Conservation (phyloP, 2,329 filamentous ascomycete genomes). For the Aspergillus tamarii region DNA sequence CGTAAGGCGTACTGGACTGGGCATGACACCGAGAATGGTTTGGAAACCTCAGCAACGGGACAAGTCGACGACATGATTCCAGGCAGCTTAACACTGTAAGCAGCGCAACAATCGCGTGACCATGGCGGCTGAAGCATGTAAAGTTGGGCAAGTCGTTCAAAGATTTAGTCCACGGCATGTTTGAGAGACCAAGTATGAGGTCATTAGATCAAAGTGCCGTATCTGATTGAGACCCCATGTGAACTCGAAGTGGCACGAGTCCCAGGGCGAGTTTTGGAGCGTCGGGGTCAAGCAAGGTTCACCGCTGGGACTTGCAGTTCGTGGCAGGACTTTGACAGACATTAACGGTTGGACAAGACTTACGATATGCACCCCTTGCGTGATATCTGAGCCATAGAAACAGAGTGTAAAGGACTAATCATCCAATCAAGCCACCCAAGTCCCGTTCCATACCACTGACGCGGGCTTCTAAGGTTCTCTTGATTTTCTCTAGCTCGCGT, state of each 20-base stretch:
- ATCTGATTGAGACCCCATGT: background rate
- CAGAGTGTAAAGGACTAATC: slow-evolving; percentile 24
- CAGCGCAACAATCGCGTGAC: background rate
- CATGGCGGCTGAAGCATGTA: background rate
- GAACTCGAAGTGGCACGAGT: background rate
- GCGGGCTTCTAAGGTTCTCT: slow-evolving; percentile 63
- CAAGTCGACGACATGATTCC: background rate
- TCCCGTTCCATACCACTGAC: slow-evolving; percentile 71
- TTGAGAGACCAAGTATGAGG: background rate
- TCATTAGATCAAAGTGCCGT: background rate
- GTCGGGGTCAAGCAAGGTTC: background rate
- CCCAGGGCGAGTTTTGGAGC: background rate
- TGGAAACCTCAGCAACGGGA: background rate
- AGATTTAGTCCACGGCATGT: background rate
- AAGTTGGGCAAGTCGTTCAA: background rate
- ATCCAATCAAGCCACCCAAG: slow-evolving; percentile 63
- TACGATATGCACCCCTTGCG: background rate
- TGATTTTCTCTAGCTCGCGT: slow-evolving; percentile 64
- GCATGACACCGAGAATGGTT: background rate
- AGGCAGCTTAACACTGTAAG: background rate
- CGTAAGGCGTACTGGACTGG: background rate
- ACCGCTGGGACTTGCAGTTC: background rate
- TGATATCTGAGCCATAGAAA: background rate
- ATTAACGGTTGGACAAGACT: background rate
- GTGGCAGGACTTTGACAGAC: background rate